Evolutionary conservation across 2,329 filamentous ascomycete species (phyloP), one percentile per base, ranked within the genome.

Genomic region (Cladosporium cucumerinum): DNA sequence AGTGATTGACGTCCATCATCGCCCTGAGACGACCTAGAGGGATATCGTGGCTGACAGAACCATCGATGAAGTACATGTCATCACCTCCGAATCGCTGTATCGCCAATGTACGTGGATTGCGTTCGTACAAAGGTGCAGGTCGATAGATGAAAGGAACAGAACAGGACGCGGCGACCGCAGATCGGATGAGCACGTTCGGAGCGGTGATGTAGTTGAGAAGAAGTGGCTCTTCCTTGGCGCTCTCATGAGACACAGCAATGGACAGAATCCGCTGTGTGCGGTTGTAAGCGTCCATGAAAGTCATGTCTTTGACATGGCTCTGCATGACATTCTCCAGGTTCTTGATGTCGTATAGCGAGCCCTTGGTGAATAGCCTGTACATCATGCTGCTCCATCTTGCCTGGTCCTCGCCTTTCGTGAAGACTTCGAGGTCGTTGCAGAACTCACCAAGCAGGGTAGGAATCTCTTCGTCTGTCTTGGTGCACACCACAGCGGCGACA

Each of bases 1-100:
- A 97, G 75, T 97, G 94, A 73, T 97, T 97, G 75, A 97, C 93
- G 73, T 97, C 97, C 82, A 97, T 97, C 90, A 97, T 93, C 74
- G 97, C 93, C 0, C 93, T 88, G 18, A 98, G 82, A 1, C 92
- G 87, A 23, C 89, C 92, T 87, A 96, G 96, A 1, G 94, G 94
- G 2, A 98, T 82, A 76, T 98, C 94, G 66, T 95, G 95, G 74
- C 97, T 93, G 25, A 98, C 92, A 0, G 93, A 97, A 0, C 94
- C 94, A 75, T 98, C 94, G 60, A 98, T 96, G 86, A 92, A 97
- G 69, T 87, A 87, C 74, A 93, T 90, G 30, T 91, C 89, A 16
- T 92, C 90, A 70, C 95, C 93, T 28, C 66, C 68, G 23, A 58
- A 64, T 14, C 43, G 43, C 8, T 48, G 43, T 18, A 87, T 85